Base-by-base conservation (phyloP, 441 rosid species). In the Populus trichocarpa region DNA sequence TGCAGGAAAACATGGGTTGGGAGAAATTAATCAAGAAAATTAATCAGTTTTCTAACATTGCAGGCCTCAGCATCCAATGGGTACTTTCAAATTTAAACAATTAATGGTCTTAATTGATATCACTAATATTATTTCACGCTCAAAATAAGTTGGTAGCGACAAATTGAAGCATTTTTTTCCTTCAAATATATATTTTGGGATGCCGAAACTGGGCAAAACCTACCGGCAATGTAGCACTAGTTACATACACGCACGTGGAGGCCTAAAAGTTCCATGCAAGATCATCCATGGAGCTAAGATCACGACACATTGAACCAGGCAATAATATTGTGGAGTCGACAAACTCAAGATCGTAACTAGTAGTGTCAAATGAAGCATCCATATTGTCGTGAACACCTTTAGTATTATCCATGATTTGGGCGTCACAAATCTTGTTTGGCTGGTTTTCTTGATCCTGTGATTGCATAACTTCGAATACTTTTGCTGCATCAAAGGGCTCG, bases 241-340 rank as follows among this genome's bases (percentile, higher is more conserved):
- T 5, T 50, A 50, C 57, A 50, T 50, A 16, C 59, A 71, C 11
- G 61, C 9, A 23, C 32, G 63, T 5, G 53, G 70, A 70, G 67
- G 73, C 72, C 81, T 88, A 88, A 83, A 91, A 91, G 85, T 85
- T 83, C 93, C 93, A 91, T 69, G 83, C 84, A 81, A 89, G 81
- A 78, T 88, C 92, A 85, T 89, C 90, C 84, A 89, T 80, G 14
- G 86, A 87, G 72, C 74, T 73, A n/a, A 89, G 80, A 78, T 88
- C 91, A 20, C 83, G 79, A 79, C 86, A 86, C 79, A 88, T 81
- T 69, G 86, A 82, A 23, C 79, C 83, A 38, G 87, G 76, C 67
- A 87, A 81, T 46, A 88, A 76, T 50, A 38, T 38, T 28, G 91
- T 76, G 28, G 89, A 77, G 23, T 82, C 88, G 75, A 83, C 83